Base-by-base conservation (phyloP, 768 basidiomycete genomes). In the Termitomyces sp. region DNA sequence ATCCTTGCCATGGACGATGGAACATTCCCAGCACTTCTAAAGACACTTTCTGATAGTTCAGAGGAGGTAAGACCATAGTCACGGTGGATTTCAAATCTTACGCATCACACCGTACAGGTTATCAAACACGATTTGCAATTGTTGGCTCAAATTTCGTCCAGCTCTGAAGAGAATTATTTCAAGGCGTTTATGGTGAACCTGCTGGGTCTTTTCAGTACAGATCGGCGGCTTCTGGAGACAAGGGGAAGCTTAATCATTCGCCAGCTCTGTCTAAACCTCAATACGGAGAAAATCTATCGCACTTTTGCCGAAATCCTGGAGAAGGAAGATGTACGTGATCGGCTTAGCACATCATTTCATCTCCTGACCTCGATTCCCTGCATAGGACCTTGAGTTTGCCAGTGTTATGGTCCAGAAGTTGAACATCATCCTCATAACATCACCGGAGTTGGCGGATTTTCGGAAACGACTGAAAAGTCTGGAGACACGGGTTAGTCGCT, bases 381-480 rank as follows among this genome's bases (percentile, higher is more conserved):
- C 28, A 30, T 58, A 96, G 93, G 97, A 99, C 69, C 82, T 98
- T 43, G 97, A 98, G 70, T 98, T 98, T 70, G 95, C 96, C 2
- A 93, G 94, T 65, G 89, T 92, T 60, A 98, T 99, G 70, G 94
- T 99, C 16, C 94, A 97, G 75, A 98, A 98, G 73, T 76, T 99
- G 49, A 98, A 94, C 68, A 87, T 94, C 69, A 98, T 99, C 63
- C 77, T 99, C 51, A 95, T 96, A 62, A 98, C 96, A 6, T 94
- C 94, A 2, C 94, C 94, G 0, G 96, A 99, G 70, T 75, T 99
- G n/a, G 83, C 86, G 4, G 97, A 99, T 57, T 98, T 98, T 72
- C 80, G 97, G 55, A 90, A 91, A 68, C 79, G 95, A 44, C 75
- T 99, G 59, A 97, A 96, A 73, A 96, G 88, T 65, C 73, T 98